Percentiles rank a stretch among this genome's conserved stretches.
Conservation (phyloP, 306 rosid species). For the Ochetophila trinervis region DNA sequence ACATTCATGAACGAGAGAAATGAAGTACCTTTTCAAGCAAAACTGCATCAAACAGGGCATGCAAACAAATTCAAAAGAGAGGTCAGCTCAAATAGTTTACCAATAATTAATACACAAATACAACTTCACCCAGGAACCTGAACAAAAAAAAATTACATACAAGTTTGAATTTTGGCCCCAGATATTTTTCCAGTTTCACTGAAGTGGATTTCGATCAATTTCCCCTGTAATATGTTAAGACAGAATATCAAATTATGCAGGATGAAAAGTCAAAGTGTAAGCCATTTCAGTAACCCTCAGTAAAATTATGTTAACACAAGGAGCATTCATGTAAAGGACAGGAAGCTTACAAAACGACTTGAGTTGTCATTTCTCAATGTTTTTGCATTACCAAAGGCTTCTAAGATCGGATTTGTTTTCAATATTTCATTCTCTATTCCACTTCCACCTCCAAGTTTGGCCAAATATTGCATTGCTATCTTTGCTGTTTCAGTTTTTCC, state of each 20-base stretch:
- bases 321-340: slow-evolving; percentile 22
- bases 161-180: slow-evolving; percentile 97
- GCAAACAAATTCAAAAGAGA: slow-evolving; percentile 28
- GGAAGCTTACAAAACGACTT: slow-evolving; percentile 92
- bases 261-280: slow-evolving; percentile 14
- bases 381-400: slow-evolving; percentile 98
- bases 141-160: slow-evolving; percentile 47
- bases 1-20: slow-evolving; percentile 21
- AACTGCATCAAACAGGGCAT: slow-evolving; percentile 51
- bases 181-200: slow-evolving; percentile 96
- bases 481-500: slow-evolving; percentile 99
- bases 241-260: slow-evolving; percentile 27
- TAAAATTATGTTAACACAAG: slow-evolving; percentile 21
- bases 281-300: slow-evolving; percentile 6
- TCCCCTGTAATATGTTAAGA: slow-evolving; percentile 62
- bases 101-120: background rate
- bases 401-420: slow-evolving; percentile 95
- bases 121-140: slow-evolving; percentile 22
- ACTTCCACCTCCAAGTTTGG: slow-evolving; percentile 97
- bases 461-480: slow-evolving; percentile 98
- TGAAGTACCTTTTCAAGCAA: slow-evolving; percentile 92
- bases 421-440: slow-evolving; percentile 95
- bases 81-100: slow-evolving; percentile 31
- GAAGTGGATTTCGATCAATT: slow-evolving; percentile 94
- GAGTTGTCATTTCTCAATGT: slow-evolving; percentile 98